These are phyloP conservation scores for Babesia sp. DNA, from an alignment of 169 alveolate species.

Conservation along the genomic window DNA sequence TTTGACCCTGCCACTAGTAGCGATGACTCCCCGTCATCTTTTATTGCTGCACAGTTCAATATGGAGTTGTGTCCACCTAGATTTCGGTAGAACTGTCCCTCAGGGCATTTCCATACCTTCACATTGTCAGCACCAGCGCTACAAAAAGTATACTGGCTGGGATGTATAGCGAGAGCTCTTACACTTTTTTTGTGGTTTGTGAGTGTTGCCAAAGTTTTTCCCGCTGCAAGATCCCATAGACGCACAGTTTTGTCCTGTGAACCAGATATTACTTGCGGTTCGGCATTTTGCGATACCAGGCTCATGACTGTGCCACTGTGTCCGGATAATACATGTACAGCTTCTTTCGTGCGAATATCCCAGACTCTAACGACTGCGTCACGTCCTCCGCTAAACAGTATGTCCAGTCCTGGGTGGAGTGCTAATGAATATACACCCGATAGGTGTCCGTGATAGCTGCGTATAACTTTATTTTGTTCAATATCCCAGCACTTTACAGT, in stretches of 20 bases:
- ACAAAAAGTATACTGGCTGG: constrained; percentile 94
- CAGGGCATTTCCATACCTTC: constrained; percentile 91
- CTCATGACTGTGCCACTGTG: constrained; percentile 94
- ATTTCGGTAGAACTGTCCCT: constrained; percentile 82
- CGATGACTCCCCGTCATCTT: constrained; percentile 83
- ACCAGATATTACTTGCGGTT: constrained; percentile 97
- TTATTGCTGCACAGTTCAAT: constrained; percentile 88
- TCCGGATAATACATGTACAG: constrained; percentile 91
- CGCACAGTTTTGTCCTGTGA: constrained; percentile 93
- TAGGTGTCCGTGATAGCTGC: constrained; percentile 97
- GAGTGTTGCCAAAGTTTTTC: constrained; percentile 90
- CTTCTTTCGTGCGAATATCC: constrained; percentile 97
- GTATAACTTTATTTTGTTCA: constrained; percentile 95
- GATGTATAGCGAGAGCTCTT: constrained; percentile 93
- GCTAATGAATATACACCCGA: constrained; percentile 93
- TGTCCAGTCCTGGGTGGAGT: constrained; percentile 95
- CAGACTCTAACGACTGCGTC: constrained; percentile 98
- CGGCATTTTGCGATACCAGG: constrained; percentile 88
- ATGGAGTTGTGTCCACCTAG: constrained; percentile 88
- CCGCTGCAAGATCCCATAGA: constrained; percentile 97
- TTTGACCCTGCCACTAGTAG: constrained; percentile 95
- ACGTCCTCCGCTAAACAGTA: constrained; percentile 96
- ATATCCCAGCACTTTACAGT: constrained; percentile 97
- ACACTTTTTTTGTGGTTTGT: constrained; percentile 98
- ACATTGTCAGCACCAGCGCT: constrained; percentile 96